Conservation (phyloP, 1,284 basidiomycete species). For the Rhodotorula sp. region DNA sequence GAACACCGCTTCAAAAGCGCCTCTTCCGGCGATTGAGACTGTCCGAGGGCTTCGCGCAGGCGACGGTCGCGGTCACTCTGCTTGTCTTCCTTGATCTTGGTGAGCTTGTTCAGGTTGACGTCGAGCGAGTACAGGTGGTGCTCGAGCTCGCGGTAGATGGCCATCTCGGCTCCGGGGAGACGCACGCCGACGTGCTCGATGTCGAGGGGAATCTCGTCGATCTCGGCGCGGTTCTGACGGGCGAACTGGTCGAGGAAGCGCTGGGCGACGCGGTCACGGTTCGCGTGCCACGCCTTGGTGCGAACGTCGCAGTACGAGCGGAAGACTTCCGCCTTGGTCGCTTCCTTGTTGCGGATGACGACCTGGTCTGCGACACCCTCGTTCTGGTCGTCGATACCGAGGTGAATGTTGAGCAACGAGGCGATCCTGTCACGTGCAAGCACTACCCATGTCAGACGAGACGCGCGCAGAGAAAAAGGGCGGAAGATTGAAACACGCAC, state of each 20-base stretch:
- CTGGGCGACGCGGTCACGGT: constrained; percentile 79
- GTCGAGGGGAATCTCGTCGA: constrained; percentile 85
- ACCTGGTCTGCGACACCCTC: constrained; percentile 72
- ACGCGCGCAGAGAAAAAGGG: not conserved
- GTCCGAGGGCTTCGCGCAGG: constrained; percentile 78
- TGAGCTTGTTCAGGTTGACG: constrained; percentile 56
- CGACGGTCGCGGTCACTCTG: constrained; percentile 88
- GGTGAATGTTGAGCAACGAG: constrained; percentile 76
- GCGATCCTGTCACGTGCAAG: constrained; percentile 59
- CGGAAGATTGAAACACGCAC: constrained; percentile 34
- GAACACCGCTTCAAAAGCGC: constrained; percentile 89
- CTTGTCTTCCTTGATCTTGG: constrained; percentile 57
- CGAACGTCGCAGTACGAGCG: constrained; percentile 95
- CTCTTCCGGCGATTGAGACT: constrained; percentile 62
- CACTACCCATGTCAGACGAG: not conserved
- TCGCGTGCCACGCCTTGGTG: constrained; percentile 84
- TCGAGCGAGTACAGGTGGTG: constrained; percentile 86
- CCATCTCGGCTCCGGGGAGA: constrained; percentile 87
- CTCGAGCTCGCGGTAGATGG: constrained; percentile 93
- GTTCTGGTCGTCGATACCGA: constrained; percentile 83
- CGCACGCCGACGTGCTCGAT: constrained; percentile 66
- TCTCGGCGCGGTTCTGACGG: constrained; percentile 85
- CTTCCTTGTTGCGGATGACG: constrained; percentile 70
- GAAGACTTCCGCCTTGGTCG: constrained; percentile 87
- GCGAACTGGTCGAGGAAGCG: constrained; percentile 53